phyloP scores from a whole-genome alignment of 1,284 basidiomycete genomes.

The Hemileia vastatrix region DNA sequence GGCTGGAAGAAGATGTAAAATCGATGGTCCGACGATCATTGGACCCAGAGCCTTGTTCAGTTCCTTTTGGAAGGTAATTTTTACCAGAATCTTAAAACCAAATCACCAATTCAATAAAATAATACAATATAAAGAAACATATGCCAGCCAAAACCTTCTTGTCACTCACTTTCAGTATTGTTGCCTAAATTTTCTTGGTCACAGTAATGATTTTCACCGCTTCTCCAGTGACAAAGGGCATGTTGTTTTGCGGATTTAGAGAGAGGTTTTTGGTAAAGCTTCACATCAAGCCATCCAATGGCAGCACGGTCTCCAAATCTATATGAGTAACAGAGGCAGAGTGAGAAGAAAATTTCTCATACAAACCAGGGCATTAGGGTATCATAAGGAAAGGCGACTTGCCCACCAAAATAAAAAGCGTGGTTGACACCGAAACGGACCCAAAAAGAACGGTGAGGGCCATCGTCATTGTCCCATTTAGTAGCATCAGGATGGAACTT shows the following conservation, averaged over 20 bases:
- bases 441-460: conserved; percentile 13
- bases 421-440: background rate
- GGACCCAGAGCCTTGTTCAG: no score
- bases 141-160: no score
- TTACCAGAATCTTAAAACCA: no score
- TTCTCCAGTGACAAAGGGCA: no score
- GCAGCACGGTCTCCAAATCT: conserved; percentile 18
- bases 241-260: no score
- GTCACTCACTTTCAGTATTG: no score
- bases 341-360: background rate
- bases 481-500: conserved; percentile 8
- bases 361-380: no score
- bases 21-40: no score
- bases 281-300: conserved; percentile 15
- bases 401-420: conserved; percentile 19
- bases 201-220: background rate
- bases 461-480: conserved; percentile 1
- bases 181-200: background rate
- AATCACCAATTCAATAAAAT: no score
- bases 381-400: background rate
- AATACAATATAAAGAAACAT: no score
- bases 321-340: background rate
- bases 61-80: no score
- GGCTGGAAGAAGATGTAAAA: no score
- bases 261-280: conserved; percentile 3